These are phyloP conservation scores for Vigna reflexopilosa DNA, from an alignment of 306 rosid species.

Conservation along the genomic window DNA sequence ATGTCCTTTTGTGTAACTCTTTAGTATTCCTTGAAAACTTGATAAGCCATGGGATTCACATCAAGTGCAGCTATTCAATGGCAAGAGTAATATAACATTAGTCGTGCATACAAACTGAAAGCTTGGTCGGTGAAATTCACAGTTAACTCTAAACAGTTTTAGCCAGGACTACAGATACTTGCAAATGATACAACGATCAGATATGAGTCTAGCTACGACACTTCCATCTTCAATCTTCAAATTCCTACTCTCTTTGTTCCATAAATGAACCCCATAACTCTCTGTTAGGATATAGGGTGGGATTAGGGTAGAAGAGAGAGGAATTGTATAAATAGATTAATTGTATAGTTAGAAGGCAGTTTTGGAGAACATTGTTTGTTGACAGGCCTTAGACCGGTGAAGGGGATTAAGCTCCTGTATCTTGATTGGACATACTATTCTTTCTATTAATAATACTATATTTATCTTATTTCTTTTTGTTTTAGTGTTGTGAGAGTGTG, in stretches of 20 bases:
- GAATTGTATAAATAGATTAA: too few relatives aligned
- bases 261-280: conserved; percentile 73
- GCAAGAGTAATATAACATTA: conserved; percentile 1
- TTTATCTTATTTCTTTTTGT: too few relatives aligned
- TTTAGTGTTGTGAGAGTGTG: too few relatives aligned
- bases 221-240: conserved; percentile 74
- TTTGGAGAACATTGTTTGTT: too few relatives aligned
- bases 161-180: conserved; percentile 39
- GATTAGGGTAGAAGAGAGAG: too few relatives aligned
- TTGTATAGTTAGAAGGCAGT: too few relatives aligned
- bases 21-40: conserved; percentile 19
- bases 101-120: neutral
- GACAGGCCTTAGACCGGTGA: too few relatives aligned
- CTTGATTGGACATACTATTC: too few relatives aligned
- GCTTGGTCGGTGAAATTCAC: neutral
- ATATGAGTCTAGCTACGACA: conserved; percentile 58
- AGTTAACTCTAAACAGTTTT: neutral
- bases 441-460: too few relatives aligned
- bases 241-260: conserved; percentile 75
- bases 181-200: conserved; percentile 64
- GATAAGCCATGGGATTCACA: conserved; percentile 26
- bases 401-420: too few relatives aligned
- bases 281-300: neutral
- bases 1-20: neutral
- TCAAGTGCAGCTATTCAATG: conserved; percentile 32